phyloP scores from a whole-genome alignment of 2,329 filamentous ascomycete species.

The Aspergillus hortae region DNA sequence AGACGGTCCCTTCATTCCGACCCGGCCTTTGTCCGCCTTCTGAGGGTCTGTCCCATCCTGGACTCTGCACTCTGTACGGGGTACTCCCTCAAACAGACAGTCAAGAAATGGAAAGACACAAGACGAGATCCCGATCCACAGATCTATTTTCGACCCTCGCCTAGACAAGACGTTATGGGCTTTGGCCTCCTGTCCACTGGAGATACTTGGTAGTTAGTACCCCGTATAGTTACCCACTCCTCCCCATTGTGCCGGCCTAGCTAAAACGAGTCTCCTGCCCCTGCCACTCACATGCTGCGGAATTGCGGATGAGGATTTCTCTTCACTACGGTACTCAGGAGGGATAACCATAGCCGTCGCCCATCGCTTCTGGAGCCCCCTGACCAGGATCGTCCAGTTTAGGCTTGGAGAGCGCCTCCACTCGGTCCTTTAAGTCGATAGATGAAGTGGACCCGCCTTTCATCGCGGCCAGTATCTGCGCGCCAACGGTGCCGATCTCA shows the following conservation, averaged over 20 bases:
- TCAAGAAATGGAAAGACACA: not conserved
- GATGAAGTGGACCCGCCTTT: constrained; percentile 9
- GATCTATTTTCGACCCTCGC: not conserved
- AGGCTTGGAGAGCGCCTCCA: constrained; percentile 2
- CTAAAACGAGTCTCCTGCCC: not conserved
- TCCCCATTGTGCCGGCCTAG: not conserved
- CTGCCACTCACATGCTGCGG: not conserved
- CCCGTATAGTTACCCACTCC: not conserved
- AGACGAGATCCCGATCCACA: not conserved
- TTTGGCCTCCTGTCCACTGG: too few species aligned
- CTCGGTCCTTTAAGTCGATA: constrained; percentile 4
- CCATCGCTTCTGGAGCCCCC: not conserved
- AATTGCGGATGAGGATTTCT: not conserved
- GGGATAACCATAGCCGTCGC: not conserved
- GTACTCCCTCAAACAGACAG: not conserved
- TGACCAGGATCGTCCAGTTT: not conserved
- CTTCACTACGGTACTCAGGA: not conserved
- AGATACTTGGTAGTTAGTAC: too few species aligned
- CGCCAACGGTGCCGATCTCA: constrained; percentile 12
- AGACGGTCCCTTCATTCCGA: not conserved
- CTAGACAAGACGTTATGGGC: not conserved
- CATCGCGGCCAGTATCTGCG: constrained; percentile 8
- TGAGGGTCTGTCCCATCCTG: not conserved
- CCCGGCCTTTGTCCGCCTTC: not conserved
- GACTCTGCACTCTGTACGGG: too few species aligned